Conservation (phyloP, 108 stramenopile species). For the Pseudonitzschia multiseries region DNA sequence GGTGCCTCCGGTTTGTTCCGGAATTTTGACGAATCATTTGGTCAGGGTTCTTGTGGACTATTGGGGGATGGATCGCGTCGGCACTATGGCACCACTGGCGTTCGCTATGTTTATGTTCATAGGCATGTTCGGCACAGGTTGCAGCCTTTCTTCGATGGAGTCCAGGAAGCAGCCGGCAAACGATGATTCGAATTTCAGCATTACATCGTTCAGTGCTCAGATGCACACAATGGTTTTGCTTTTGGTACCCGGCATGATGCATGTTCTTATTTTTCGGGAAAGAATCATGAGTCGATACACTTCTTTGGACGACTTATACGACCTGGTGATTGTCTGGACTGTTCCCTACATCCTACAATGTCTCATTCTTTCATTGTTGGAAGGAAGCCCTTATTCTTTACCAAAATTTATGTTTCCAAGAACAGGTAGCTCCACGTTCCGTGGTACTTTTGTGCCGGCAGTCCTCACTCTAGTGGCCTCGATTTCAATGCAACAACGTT, state of each 20-base stretch:
- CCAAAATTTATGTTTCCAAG: conserved; percentile 36
- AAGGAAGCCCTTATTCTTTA: conserved; percentile 36
- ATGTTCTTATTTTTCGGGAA: conserved; percentile 51
- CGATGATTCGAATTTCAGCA: conserved; percentile 9
- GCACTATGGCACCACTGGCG: conserved; percentile 45
- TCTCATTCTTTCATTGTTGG: conserved; percentile 23
- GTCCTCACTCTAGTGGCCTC: conserved; percentile 49
- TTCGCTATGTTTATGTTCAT: conserved; percentile 54
- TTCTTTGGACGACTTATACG: conserved; percentile 59
- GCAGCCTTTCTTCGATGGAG: conserved; percentile 14
- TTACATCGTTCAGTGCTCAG: conserved; percentile 44
- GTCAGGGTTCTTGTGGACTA: conserved; percentile 27
- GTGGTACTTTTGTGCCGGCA: conserved; percentile 53
- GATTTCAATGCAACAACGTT: conserved; percentile 65
- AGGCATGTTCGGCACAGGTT: conserved; percentile 55
- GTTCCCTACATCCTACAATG: conserved; percentile 73
- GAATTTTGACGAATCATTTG: conserved; percentile 45
- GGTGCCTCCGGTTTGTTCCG: conserved; percentile 46
- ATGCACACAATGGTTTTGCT: conserved; percentile 55
- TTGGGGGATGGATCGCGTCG: conserved; percentile 51
- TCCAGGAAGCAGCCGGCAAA: neutral
- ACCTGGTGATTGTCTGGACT: conserved; percentile 56
- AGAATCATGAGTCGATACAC: conserved; percentile 61
- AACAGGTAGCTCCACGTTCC: conserved; percentile 37
- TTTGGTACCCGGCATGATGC: conserved; percentile 52